Base-by-base conservation (phyloP, 208 protist species). In the Crithidia fasciculata region DNA sequence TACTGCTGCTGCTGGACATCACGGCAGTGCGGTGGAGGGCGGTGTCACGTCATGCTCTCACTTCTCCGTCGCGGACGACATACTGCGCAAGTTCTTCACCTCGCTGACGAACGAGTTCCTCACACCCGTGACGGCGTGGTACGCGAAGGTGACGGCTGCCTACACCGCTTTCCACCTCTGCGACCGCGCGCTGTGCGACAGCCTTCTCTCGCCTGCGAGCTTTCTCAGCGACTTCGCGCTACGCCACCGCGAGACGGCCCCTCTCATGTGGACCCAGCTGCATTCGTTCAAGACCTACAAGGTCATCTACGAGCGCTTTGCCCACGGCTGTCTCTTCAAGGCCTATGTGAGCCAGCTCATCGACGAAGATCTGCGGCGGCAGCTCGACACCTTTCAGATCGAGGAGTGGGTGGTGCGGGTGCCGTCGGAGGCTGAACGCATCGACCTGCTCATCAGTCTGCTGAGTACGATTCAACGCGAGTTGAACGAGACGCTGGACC, bases 51-150 rank as follows among this genome's bases (percentile, higher is more conserved):
- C 80, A 12, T 90, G 84, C 67, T 86, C 85, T 39, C 84, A 92
- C 52, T 91, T 78, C 65, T 85, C 82, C 57, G 84, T 96, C 36
- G 89, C 87, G 10, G 90, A 96, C 72, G 88, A 94, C 64, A 86
- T 93, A 19, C 74, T 94, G 50, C 84, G 87, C 41, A 91, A 91
- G 69, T 96, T 94, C 78, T 96, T 96, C 71, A 78, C 69, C n/a
- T 93, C 89, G 52, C 82, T 96, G 43, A 96, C 92, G 7, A 80
- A 64, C 39, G 89, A 96, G 78, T 96, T 96, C 76, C 80, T 96
- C 36, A 82, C 78, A 12, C 92, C 92, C 10, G 75, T 96, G 8
- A 81, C 75, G 43, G 59, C 76, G 12, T 96, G 89, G 88, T 96
- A 91, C 73, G 62, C 81, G 43, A 40, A 16, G 37, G 77, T 87